Percentiles rank a stretch among this genome's conserved stretches.
Evolutionary conservation across 192 early-diverging fungal species (phyloP).

Genomic region (Umbelopsis sp.): DNA sequence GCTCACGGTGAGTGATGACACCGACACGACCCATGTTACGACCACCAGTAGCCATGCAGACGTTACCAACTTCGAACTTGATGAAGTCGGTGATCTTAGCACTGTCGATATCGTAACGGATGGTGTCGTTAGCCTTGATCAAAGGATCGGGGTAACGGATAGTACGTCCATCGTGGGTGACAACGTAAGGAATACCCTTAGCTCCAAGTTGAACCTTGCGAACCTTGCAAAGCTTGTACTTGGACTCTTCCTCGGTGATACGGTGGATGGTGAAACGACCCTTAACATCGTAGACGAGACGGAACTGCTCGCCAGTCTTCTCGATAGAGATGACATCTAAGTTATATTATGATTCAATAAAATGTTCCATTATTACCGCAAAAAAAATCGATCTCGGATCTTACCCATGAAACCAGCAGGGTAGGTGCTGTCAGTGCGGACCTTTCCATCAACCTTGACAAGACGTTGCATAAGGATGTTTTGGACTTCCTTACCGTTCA

Average conservation of each 20-base stretch:
- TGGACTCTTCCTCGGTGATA: constrained; percentile 96
- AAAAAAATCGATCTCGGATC: constrained; percentile 7
- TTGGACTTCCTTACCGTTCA: constrained; percentile 96
- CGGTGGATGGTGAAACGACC: constrained; percentile 99
- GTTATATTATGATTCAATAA: background rate
- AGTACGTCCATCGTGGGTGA: constrained; percentile 99
- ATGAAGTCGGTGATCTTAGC: constrained; percentile 91
- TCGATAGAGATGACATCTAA: constrained; percentile 89
- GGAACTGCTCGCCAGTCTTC: constrained; percentile 99
- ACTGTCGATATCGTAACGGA: constrained; percentile 94
- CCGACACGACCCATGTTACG: constrained; percentile 99
- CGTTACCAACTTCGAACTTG: constrained; percentile 98
- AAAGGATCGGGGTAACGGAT: constrained; percentile 99
- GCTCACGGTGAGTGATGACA: constrained; percentile 94
- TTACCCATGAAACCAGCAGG: constrained; percentile 97
- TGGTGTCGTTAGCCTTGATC: constrained; percentile 99
- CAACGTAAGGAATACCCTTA: constrained; percentile 94
- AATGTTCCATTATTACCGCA: too few relatives aligned
- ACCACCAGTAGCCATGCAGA: constrained; percentile 97
- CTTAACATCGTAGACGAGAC: constrained; percentile 99
- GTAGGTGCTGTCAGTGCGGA: constrained; percentile 95
- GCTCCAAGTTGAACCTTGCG: constrained; percentile 92
- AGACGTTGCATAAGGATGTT: constrained; percentile 97
- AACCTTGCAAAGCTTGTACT: constrained; percentile 99
- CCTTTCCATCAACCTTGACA: constrained; percentile 99